Evolutionary conservation across 495 filamentous ascomycete genomes (phyloP).

Genomic region (Lepraria neglecta): DNA sequence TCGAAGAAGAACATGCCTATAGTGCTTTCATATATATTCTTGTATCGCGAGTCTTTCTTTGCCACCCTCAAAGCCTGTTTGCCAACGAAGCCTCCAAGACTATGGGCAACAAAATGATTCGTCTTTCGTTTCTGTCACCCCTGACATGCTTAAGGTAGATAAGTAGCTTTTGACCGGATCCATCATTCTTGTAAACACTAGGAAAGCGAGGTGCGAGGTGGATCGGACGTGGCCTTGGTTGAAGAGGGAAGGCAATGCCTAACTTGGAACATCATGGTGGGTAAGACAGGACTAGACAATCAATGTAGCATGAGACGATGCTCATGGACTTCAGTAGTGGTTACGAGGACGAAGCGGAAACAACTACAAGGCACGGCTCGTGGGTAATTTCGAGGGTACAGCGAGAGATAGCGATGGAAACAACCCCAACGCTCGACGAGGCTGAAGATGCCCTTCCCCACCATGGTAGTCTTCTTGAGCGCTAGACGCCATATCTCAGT

Average conservation of each 20-base stretch:
- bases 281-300: background rate
- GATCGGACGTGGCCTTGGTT: too few relatives aligned
- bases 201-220: too few relatives aligned
- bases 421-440: background rate
- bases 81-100: background rate
- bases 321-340: too few relatives aligned
- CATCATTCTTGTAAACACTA: background rate
- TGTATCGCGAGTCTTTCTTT: background rate
- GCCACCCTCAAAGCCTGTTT: background rate
- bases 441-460: background rate
- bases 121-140: background rate
- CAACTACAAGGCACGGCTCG: too few relatives aligned
- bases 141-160: background rate
- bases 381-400: background rate
- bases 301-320: background rate
- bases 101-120: background rate
- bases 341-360: too few relatives aligned
- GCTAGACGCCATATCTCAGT: background rate
- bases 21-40: background rate
- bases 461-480: background rate
- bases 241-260: too few relatives aligned
- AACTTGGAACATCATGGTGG: too few relatives aligned
- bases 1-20: background rate
- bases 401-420: background rate
- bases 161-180: constrained; percentile 8